phyloP scores from a whole-genome alignment of 1,139 yeast genomes.

The Scheffersomyces segobiensis region DNA sequence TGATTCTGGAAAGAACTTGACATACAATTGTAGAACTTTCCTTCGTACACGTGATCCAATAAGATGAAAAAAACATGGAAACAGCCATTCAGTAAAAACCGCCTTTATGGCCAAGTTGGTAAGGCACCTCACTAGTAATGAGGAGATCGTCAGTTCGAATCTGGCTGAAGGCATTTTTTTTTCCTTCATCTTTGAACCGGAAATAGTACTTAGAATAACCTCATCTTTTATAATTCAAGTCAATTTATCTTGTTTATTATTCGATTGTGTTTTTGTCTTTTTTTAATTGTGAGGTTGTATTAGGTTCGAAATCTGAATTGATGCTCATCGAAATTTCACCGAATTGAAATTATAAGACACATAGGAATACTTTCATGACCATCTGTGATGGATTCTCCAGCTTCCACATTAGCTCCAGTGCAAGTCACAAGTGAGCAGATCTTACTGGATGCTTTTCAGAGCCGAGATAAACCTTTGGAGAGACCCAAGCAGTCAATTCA shows the following conservation, averaged over 20 bases:
- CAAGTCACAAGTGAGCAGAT: slow-evolving; percentile 39
- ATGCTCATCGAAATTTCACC: neutral
- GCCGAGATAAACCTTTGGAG: slow-evolving; percentile 34
- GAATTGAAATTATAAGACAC: neutral
- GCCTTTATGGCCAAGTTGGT: slow-evolving; percentile 68
- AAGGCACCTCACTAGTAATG: slow-evolving; percentile 93
- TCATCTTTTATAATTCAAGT: neutral
- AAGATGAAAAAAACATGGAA: no score
- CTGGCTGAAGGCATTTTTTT: slow-evolving; percentile 70
- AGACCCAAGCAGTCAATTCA: slow-evolving; percentile 56
- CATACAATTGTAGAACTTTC: no score
- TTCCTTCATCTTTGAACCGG: neutral
- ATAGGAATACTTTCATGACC: neutral
- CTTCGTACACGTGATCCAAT: neutral
- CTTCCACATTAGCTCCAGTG: neutral
- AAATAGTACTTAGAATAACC: neutral
- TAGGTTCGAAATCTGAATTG: neutral
- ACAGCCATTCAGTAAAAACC: neutral
- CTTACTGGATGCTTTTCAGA: slow-evolving; percentile 37
- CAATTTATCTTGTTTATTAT: neutral
- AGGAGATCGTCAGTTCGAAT: slow-evolving; percentile 88
- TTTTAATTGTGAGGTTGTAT: neutral
- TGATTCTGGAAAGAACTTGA: no score
- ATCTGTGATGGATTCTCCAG: neutral
- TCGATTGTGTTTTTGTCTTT: neutral